Percentiles rank a stretch among this genome's conserved stretches.
phyloP scores from a whole-genome alignment of 1,139 yeast genomes.

The Zygosaccharomyces sapae region DNA sequence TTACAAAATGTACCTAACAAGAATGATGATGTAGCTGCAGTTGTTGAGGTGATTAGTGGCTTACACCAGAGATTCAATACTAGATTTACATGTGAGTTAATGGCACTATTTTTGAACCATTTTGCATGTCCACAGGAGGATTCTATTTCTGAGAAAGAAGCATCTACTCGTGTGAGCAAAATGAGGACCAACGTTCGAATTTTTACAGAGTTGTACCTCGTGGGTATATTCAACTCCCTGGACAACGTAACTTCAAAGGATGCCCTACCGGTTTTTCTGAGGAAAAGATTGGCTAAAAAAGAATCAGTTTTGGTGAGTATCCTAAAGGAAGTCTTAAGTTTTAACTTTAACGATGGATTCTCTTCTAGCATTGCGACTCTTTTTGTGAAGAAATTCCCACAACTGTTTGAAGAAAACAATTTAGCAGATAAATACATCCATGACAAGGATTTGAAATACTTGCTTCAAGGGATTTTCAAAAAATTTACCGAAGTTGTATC shows the following conservation, averaged over 20 bases:
- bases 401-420: conserved; percentile 32
- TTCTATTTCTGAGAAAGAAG: conserved; percentile 44
- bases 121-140: conserved; percentile 42
- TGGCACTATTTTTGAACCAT: conserved; percentile 46
- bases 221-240: conserved; percentile 50
- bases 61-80: conserved; percentile 69
- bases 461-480: conserved; percentile 41
- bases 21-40: conserved; percentile 57
- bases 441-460: conserved; percentile 25
- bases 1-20: conserved; percentile 48
- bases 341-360: conserved; percentile 47
- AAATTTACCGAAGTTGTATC: conserved; percentile 49
- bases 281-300: conserved; percentile 32
- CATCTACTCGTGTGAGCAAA: conserved; percentile 40
- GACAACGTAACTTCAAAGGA: conserved; percentile 38
- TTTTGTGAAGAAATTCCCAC: conserved; percentile 50
- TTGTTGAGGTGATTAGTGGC: conserved; percentile 64
- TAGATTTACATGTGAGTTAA: conserved; percentile 51
- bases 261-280: conserved; percentile 42
- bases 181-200: conserved; percentile 53
- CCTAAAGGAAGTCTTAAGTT: conserved; percentile 52
- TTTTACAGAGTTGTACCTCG: conserved; percentile 57
- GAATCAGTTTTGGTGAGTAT: conserved; percentile 47
- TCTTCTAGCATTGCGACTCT: conserved; percentile 47
- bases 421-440: conserved; percentile 23